Evolutionary conservation across 2,329 filamentous ascomycete species (phyloP).

Genomic region (Talaromyces islandicus): DNA sequence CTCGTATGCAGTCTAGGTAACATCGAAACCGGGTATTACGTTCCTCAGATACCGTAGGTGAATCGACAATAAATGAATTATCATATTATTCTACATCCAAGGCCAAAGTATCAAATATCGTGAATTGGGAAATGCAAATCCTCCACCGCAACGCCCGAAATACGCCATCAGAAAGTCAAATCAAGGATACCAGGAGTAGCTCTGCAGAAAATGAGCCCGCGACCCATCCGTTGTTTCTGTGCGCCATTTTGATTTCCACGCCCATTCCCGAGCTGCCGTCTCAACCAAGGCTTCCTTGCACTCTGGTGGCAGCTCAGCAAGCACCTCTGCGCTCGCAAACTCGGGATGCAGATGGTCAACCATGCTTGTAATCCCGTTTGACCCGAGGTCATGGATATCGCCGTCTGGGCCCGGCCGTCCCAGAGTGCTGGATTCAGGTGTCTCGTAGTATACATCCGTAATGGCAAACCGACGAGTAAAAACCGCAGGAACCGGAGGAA

Average conservation of each 20-base stretch:
- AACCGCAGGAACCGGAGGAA: slow-evolving; percentile 50
- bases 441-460: slow-evolving; percentile 55
- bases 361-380: slow-evolving; percentile 36
- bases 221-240: slow-evolving; percentile 56
- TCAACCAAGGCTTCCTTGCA: slow-evolving; percentile 68
- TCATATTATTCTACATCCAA: background rate
- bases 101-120: background rate
- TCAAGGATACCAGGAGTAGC: slow-evolving; percentile 36
- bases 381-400: slow-evolving; percentile 33
- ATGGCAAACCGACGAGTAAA: slow-evolving; percentile 59
- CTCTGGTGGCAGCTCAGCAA: slow-evolving; percentile 38
- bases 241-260: slow-evolving; percentile 72
- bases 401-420: slow-evolving; percentile 51
- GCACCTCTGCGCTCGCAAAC: slow-evolving; percentile 34
- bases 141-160: background rate
- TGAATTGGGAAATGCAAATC: background rate
- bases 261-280: slow-evolving; percentile 57
- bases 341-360: slow-evolving; percentile 29
- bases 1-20: no score
- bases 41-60: no score
- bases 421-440: slow-evolving; percentile 52
- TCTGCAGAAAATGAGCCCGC: slow-evolving; percentile 27
- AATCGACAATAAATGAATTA: background rate
- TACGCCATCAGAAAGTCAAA: background rate
- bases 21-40: no score